Evolutionary conservation across 2,329 filamentous ascomycete species (phyloP).

Genomic region (Claviceps purpurea): DNA sequence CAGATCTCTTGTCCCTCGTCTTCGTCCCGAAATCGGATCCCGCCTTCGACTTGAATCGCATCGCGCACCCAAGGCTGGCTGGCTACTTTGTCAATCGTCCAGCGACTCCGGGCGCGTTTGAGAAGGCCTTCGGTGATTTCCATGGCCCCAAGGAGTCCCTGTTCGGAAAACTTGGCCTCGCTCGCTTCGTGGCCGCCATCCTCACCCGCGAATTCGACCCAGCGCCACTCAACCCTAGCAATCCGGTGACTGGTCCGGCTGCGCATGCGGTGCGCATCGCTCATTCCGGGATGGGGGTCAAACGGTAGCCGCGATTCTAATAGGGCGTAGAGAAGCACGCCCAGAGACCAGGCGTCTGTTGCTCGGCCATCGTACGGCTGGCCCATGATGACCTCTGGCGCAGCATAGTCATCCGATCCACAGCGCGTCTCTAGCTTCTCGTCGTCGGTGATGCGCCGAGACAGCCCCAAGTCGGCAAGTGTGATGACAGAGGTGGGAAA

Average conservation of each 20-base stretch:
- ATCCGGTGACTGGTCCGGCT: slow-evolving; percentile 88
- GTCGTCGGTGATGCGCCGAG: slow-evolving; percentile 69
- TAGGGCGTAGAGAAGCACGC: slow-evolving; percentile 83
- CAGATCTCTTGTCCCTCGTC: slow-evolving; percentile 40
- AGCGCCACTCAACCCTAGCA: slow-evolving; percentile 87
- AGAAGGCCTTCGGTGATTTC: slow-evolving; percentile 72
- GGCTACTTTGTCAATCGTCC: slow-evolving; percentile 60
- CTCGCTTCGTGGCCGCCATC: slow-evolving; percentile 75
- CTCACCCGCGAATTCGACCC: slow-evolving; percentile 72
- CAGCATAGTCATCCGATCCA: slow-evolving; percentile 93
- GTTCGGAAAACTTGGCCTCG: slow-evolving; percentile 44
- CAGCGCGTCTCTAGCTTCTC: slow-evolving; percentile 88
- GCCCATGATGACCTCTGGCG: slow-evolving; percentile 90
- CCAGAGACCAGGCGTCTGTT: slow-evolving; percentile 90
- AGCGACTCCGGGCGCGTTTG: slow-evolving; percentile 68
- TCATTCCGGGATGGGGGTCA: slow-evolving; percentile 72
- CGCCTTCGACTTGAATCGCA: slow-evolving; percentile 56
- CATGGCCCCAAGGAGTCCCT: slow-evolving; percentile 60
- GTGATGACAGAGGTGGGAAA: slow-evolving; percentile 78
- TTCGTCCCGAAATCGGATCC: slow-evolving; percentile 46
- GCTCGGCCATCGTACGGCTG: slow-evolving; percentile 86
- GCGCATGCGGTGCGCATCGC: slow-evolving; percentile 60
- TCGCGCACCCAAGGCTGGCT: slow-evolving; percentile 61
- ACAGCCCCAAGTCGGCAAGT: slow-evolving; percentile 82
- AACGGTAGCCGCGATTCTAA: slow-evolving; percentile 91